Conservation (phyloP, 768 basidiomycete genomes). For the Lactifluus piperatus region DNA sequence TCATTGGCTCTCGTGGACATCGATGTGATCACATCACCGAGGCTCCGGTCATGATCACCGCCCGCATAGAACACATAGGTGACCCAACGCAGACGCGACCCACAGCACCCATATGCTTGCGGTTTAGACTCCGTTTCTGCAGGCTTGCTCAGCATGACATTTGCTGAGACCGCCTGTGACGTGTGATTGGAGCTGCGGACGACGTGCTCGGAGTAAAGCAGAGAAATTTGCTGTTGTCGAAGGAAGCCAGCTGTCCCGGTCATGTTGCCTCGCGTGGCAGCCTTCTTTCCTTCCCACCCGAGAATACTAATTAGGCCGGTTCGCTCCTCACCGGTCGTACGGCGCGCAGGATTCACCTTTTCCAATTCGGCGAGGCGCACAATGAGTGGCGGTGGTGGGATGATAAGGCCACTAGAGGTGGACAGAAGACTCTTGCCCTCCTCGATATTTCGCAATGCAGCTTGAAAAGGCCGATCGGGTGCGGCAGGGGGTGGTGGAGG, state of each 20-base stretch:
- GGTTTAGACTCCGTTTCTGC: conserved; percentile 12
- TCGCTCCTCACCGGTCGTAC: conserved; percentile 49
- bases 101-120: conserved; percentile 29
- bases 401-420: conserved; percentile 42
- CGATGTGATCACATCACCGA: conserved; percentile 38
- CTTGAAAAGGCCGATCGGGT: conserved; percentile 30
- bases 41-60: conserved; percentile 23
- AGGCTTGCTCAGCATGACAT: conserved; percentile 9
- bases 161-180: neutral
- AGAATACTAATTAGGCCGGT: conserved; percentile 43
- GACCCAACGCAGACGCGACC: conserved; percentile 36
- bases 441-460: conserved; percentile 36
- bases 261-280: conserved; percentile 33
- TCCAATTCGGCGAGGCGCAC: conserved; percentile 45
- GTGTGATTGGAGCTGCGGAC: conserved; percentile 17
- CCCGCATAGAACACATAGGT: conserved; percentile 35
- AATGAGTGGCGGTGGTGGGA: conserved; percentile 42
- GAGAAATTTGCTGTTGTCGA: conserved; percentile 47
- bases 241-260: conserved; percentile 44
- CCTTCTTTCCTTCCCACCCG: conserved; percentile 49
- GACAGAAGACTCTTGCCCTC: conserved; percentile 36
- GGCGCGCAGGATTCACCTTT: conserved; percentile 29
- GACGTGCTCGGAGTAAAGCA: conserved; percentile 39
- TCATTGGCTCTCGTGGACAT: conserved; percentile 27
- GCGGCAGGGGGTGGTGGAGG: neutral